A percentile compares a stretch with the other conserved stretches of the same genome.
phyloP scores from a whole-genome alignment of 2,329 filamentous ascomycete genomes.

The Bipolaris cookei region DNA sequence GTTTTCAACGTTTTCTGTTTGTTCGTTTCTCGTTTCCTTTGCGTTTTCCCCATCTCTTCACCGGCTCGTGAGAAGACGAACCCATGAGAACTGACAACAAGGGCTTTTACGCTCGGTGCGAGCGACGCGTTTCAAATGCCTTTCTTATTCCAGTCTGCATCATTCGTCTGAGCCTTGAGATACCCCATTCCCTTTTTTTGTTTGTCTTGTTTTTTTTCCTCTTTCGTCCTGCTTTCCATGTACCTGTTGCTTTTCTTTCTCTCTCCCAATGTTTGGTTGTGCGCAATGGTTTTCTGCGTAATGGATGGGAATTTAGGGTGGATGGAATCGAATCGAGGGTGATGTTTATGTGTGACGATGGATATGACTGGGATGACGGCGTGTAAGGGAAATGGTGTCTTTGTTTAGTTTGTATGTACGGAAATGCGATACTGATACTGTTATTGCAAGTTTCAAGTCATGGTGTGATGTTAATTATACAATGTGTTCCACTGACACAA shows the following conservation, averaged over 20 bases:
- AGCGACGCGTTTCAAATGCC: slow-evolving; percentile 28
- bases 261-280: background rate
- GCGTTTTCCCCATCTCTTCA: slow-evolving; percentile 13
- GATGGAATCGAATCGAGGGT: background rate
- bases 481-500: no score
- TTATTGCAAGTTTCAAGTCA: background rate
- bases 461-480: no score
- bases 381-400: background rate
- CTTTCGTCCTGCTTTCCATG: background rate
- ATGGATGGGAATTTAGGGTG: background rate
- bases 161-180: slow-evolving; percentile 26
- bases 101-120: slow-evolving; percentile 33
- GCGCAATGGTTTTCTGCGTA: background rate
- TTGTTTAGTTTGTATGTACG: no score
- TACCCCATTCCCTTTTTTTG: slow-evolving; percentile 21
- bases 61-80: slow-evolving; percentile 28
- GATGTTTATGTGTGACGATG: background rate
- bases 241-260: background rate
- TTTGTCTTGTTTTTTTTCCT: slow-evolving; percentile 8
- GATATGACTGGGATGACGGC: slow-evolving; percentile 1
- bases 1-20: background rate
- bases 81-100: slow-evolving; percentile 16
- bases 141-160: slow-evolving; percentile 15
- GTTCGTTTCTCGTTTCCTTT: background rate
- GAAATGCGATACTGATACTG: background rate